Base-by-base conservation (phyloP, 371 early-diverging fungal genomes). In the Syncephalastrum sp. region DNA sequence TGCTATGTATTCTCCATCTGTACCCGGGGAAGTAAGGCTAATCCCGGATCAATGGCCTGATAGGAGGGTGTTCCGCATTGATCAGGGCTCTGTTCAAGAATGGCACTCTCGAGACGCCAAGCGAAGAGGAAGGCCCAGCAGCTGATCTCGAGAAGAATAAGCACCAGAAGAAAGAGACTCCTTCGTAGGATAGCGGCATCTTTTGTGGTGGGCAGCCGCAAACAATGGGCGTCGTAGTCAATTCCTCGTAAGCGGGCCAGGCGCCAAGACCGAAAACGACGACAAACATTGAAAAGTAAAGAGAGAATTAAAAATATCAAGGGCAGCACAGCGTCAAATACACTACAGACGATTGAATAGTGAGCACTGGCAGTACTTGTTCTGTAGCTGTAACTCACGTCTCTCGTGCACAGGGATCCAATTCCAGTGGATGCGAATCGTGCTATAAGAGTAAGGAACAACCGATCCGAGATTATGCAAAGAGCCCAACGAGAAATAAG, bases 41-140 rank as follows among this genome's bases (percentile, higher is more conserved):
- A 21, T 5, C 65, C 63, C 17, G 79, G 79, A 64, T 68, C 67
- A 3, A 74, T 54, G 3, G 72, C 61, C 54, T 71, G 74, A 53
- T 74, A 74, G 12, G 68, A 55, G 5, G 75, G 65, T 5, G 67
- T 61, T 5, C 62, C 59, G 45, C 60, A 64, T 33, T 42, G 41
- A 19, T 27, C 16, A 49, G 33, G 41, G 21, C 47, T 54, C 42
- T 59, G 62, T 33, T 78, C 75, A 13, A 75, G 49, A 10, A 75
- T 72, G n/a, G 65, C 68, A 53, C 70, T 75, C 46, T 75, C 75
- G 12, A 79, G 47, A 21, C 76, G 68, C 79, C 79, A 79, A 27
- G 79, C 79, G 53, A 79, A 75, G 16, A 74, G 46, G 51, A 79
- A 79, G 14, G 76, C 75, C 79, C 76, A 79, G 17, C 52, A 59